These are phyloP conservation scores for Eucalyptus polybractea DNA, from an alignment of 345 rosid species.

Conservation along the genomic window DNA sequence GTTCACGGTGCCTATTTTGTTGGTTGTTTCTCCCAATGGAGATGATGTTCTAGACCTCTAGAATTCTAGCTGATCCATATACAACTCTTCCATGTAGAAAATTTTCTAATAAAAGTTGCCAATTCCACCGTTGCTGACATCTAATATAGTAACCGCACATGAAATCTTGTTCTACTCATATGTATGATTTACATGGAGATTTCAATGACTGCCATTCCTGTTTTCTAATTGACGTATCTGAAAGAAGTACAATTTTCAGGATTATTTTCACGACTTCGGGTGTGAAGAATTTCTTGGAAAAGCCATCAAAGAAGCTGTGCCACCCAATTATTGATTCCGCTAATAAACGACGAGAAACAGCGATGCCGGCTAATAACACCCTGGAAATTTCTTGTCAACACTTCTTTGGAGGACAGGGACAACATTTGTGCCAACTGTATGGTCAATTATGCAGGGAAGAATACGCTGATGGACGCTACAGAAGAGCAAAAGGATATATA, in stretches of 20 bases:
- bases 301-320: neutral
- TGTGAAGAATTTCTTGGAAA: neutral
- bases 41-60: neutral
- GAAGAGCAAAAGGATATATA: neutral
- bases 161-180: neutral
- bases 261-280: neutral
- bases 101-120: neutral
- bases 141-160: neutral
- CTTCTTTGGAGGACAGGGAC: neutral
- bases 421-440: neutral
- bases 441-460: neutral
- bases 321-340: neutral
- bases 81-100: neutral
- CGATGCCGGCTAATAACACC: neutral
- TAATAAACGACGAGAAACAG: neutral
- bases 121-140: neutral
- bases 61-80: neutral
- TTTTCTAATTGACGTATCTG: neutral
- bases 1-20: neutral
- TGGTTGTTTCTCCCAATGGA: neutral
- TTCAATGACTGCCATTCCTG: neutral
- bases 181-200: neutral
- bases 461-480: neutral
- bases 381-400: neutral
- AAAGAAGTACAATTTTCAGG: neutral